phyloP scores from a whole-genome alignment of 225 moss, liverwort and hornwort species.

The Asterella californica region DNA sequence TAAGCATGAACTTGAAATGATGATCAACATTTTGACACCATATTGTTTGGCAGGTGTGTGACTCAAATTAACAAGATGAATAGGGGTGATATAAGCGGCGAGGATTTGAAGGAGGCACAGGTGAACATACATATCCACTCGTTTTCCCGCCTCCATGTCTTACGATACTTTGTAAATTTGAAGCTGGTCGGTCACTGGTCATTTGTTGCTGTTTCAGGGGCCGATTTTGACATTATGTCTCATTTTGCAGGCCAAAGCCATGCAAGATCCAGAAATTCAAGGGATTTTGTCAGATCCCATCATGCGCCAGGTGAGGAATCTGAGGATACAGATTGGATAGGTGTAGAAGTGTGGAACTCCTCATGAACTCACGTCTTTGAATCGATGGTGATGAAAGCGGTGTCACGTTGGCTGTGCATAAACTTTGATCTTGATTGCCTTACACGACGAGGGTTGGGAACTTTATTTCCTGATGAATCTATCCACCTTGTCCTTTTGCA shows the following conservation, averaged over 20 bases:
- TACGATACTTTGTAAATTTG: not conserved
- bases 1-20: too few species aligned
- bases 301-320: conserved; percentile 86
- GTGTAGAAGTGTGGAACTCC: too few species aligned
- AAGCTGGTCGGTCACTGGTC: not conserved
- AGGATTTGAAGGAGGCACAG: conserved; percentile 98
- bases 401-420: not conserved
- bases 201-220: not conserved
- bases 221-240: not conserved
- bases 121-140: conserved; percentile 26
- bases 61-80: conserved; percentile 98
- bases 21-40: not conserved
- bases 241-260: conserved; percentile 67
- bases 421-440: not conserved
- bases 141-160: not conserved
- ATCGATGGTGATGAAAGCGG: too few species aligned
- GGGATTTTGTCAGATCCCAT: conserved; percentile 88
- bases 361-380: too few species aligned
- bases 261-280: conserved; percentile 99
- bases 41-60: conserved; percentile 56
- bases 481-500: not conserved
- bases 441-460: not conserved
- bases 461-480: not conserved
- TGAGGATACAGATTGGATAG: not conserved
- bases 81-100: conserved; percentile 94